A percentile compares a stretch with the other conserved stretches of the same genome.
Conservation (phyloP, 2,329 filamentous ascomycete species). For the Colletotrichum musae region DNA sequence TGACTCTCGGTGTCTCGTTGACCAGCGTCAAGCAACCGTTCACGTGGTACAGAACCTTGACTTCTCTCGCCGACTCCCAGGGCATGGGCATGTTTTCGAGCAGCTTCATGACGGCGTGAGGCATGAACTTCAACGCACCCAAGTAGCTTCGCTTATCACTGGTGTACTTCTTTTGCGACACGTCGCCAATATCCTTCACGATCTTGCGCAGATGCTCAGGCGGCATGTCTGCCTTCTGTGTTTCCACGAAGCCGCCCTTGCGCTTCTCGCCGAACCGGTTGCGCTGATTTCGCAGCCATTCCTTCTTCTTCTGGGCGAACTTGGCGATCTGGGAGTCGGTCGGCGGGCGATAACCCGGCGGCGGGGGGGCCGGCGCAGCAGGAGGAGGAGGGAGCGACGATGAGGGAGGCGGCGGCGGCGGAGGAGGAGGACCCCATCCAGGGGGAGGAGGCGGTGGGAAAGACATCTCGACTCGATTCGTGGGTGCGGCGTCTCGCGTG, state of each 20-base stretch:
- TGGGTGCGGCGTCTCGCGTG: constrained; percentile 11
- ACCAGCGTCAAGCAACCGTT: constrained; percentile 97
- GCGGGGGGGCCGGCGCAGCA: constrained; percentile 78
- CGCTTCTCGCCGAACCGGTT: constrained; percentile 97
- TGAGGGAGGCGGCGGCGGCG: constrained; percentile 68
- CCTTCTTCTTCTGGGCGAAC: constrained; percentile 98
- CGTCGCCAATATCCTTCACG: constrained; percentile 97
- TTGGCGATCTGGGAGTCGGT: constrained; percentile 90
- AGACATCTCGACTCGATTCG: constrained; percentile 60
- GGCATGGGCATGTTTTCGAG: constrained; percentile 99
- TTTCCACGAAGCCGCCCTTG: constrained; percentile 96
- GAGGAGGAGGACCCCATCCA: constrained; percentile 66
- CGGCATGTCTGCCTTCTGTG: constrained; percentile 98
- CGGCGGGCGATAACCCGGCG: constrained; percentile 86
- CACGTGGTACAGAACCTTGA: constrained; percentile 98
- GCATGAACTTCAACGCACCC: constrained; percentile 99
- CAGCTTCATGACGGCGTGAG: constrained; percentile 95
- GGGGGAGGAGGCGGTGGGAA: constrained; percentile 71
- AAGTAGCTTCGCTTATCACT: constrained; percentile 98
- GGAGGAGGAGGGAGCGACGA: constrained; percentile 71
- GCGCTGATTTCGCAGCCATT: constrained; percentile 94
- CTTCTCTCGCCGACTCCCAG: constrained; percentile 96
- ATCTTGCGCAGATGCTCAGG: constrained; percentile 99
- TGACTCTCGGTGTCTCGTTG: constrained; percentile 96
- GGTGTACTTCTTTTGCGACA: constrained; percentile 99